Conservation (phyloP, 352 stramenopile species). For the Thalassiosira hispida region DNA sequence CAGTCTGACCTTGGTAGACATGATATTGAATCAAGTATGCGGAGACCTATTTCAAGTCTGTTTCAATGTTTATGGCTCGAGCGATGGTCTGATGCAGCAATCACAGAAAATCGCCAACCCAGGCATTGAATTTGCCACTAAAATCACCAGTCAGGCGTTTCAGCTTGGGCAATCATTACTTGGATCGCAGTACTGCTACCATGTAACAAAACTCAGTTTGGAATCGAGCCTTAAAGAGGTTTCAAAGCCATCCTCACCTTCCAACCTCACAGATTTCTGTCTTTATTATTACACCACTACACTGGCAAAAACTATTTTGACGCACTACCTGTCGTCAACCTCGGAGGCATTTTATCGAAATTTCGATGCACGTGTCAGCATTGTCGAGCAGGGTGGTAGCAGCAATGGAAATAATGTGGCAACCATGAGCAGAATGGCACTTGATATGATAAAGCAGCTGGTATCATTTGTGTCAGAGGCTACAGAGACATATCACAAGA, state of each 20-base stretch:
- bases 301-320: slow-evolving; percentile 50
- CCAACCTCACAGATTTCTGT: slow-evolving; percentile 49
- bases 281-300: slow-evolving; percentile 58
- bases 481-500: slow-evolving; percentile 76
- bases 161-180: slow-evolving; percentile 49
- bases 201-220: slow-evolving; percentile 44
- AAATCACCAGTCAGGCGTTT: slow-evolving; percentile 40
- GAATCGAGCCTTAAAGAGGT: slow-evolving; percentile 24
- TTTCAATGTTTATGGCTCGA: slow-evolving; percentile 27
- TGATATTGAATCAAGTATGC: slow-evolving; percentile 64
- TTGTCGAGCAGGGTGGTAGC: not conserved
- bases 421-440: slow-evolving; percentile 42
- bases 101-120: slow-evolving; percentile 3
- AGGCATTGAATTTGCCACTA: slow-evolving; percentile 41
- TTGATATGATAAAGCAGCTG: slow-evolving; percentile 55
- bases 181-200: slow-evolving; percentile 44
- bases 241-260: slow-evolving; percentile 26
- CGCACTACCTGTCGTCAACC: slow-evolving; percentile 47
- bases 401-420: slow-evolving; percentile 18
- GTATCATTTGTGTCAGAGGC: slow-evolving; percentile 59
- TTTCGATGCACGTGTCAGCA: slow-evolving; percentile 27
- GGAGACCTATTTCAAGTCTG: slow-evolving; percentile 53
- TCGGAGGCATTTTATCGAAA: slow-evolving; percentile 48
- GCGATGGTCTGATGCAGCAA: slow-evolving; percentile 6
- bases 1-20: slow-evolving; percentile 73